Percentiles rank a stretch among this genome's conserved stretches.
These are phyloP conservation scores for Phaffia rhodozyma DNA, from an alignment of 1,284 basidiomycete species.

Conservation along the genomic window DNA sequence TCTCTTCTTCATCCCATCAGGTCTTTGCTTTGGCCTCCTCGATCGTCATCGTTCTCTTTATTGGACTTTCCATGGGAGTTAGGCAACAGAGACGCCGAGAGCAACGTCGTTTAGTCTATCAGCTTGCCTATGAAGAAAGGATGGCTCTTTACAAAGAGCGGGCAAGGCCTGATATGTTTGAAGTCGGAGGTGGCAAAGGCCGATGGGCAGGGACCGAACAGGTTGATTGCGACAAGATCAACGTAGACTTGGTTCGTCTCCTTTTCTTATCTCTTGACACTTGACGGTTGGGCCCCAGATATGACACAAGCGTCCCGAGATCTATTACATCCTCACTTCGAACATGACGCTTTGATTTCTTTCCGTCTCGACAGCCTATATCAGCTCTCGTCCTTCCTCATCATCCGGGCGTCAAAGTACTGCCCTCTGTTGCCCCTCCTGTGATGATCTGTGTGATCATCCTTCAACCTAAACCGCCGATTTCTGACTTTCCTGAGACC, in stretches of 20 bases:
- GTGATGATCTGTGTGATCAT: constrained; percentile 7
- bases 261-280: no score
- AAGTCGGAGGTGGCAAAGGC: neutral
- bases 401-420: neutral
- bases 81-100: constrained; percentile 3
- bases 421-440: constrained; percentile 2
- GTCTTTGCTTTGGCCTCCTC: constrained; percentile 5
- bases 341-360: neutral
- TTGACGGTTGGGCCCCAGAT: neutral
- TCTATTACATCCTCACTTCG: neutral
- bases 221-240: neutral
- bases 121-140: neutral
- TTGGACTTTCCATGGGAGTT: constrained; percentile 1
- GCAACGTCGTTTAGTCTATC: neutral
- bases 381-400: neutral
- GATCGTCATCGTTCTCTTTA: constrained; percentile 3
- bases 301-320: neutral
- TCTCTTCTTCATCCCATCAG: neutral
- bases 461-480: neutral
- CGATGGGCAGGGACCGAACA: neutral
- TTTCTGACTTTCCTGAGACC: neutral
- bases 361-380: neutral
- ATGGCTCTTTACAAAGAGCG: neutral
- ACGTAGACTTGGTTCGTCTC: neutral
- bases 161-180: neutral